Conservation (phyloP, 306 rosid genomes). For the Rosa multiflora region DNA sequence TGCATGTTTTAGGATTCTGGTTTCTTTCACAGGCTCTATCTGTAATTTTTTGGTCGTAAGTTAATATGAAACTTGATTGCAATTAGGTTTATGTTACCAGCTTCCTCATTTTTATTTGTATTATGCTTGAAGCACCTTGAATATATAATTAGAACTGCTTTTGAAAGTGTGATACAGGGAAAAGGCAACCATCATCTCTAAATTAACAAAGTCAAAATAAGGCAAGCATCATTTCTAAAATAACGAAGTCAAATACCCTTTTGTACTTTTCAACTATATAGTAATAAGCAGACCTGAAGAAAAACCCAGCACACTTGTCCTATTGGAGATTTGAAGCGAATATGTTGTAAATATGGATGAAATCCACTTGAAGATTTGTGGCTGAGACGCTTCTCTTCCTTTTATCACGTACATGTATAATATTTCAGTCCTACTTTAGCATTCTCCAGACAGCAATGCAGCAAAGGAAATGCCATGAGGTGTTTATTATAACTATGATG, state of each 20-base stretch:
- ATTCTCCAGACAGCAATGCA: neutral
- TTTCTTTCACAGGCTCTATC: neutral
- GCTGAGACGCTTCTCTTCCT: neutral
- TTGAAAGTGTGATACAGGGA: conserved; percentile 13
- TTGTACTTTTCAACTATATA: conserved; percentile 7
- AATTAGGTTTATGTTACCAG: neutral
- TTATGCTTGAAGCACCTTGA: conserved; percentile 19
- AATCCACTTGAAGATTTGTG: conserved; percentile 7
- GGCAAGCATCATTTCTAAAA: neutral
- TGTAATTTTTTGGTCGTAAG: neutral
- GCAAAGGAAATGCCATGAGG: neutral
- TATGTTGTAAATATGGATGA: neutral
- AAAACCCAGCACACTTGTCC: neutral
- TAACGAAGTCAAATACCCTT: conserved; percentile 10
- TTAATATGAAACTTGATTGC: neutral
- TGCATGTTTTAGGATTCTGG: neutral
- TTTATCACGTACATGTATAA: neutral
- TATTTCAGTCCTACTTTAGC: neutral
- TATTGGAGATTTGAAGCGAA: neutral
- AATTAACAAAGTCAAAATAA: conserved; percentile 17
- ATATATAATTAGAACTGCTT: neutral
- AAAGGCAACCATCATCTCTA: conserved; percentile 1
- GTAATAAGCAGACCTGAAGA: neutral
- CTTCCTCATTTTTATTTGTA: neutral
- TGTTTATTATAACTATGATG: neutral